Base-by-base conservation (phyloP, 2,329 filamentous ascomycete species). In the Talaromyces marneffei region DNA sequence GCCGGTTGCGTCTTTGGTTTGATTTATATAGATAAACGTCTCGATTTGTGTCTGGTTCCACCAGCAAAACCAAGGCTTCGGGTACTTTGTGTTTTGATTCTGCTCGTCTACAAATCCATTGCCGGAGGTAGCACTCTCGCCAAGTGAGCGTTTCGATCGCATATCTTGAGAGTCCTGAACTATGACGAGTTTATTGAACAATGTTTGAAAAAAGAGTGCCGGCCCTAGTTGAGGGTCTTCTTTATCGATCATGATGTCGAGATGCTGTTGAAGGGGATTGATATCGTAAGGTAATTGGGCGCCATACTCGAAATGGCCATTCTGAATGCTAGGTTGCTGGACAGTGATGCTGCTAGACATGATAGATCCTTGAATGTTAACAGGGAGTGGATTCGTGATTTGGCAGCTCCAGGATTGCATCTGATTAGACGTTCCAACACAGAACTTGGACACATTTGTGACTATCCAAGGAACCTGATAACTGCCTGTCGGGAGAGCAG, bases 41-140 rank as follows among this genome's bases (percentile, higher is more conserved):
- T 89, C 87, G 55, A 89, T 78, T 58, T 85, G 79, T 0, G 87
- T 89, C 14, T 79, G 76, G 69, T 89, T 89, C 85, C 86, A 90
- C 70, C 83, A 84, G 71, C 87, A 90, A 67, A 85, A 87, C 86
- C 86, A 90, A 2, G 86, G 85, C 62, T 79, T 80, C 37, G 88
- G 84, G 8, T 84, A 83, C 57, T 72, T 65, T 65, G 60, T 55
- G 35, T 39, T 31, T 12, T 37, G 1, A 20, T 14, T 42, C 20
- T 33, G 33, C 18, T 23, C 42, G 7, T 57, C 20, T 9, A 20
- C 39, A 25, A 44, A 57, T 25, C 25, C 25, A 25, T 7, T 25
- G 10, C 29, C 23, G 16, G 18, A 18, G 14, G 27, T 27, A 27
- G 33, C 57, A 7, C 57, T 59, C 20, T 70, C 65, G 46, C 62